Base-by-base conservation (phyloP, 345 rosid genomes). In the Bruguiera gymnorhiza region DNA sequence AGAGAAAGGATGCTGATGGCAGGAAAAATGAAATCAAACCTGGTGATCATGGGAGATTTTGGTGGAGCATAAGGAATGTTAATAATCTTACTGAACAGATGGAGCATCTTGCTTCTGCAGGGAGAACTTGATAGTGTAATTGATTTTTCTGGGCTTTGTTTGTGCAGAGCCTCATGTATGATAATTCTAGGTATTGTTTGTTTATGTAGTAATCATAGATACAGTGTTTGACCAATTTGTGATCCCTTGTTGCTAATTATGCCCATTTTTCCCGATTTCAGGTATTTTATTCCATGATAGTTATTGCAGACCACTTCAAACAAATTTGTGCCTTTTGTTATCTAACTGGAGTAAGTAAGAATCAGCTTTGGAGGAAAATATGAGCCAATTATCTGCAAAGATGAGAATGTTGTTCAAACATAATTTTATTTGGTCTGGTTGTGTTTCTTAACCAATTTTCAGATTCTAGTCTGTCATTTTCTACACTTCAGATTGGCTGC, bases 51-150 rank as follows among this genome's bases (percentile, higher is more conserved):
- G 82, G 78, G 55, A 87, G 75, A 67, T 83, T 81, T 79, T 91
- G 93, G 95, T 88, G 93, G 95, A 84, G 77, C 59, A 18, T 76
- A 63, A 80, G 76, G 76, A 83, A 57, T 85, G 86, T 91, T 85
- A 87, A 91, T 88, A 86, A 76, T 78, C 84, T 82, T 67, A 78
- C 96, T 8, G 24, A 24, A 24, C 24, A 24, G 24, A 24, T 24
- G 24, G 24, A 24, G 24, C 24, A 24, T 24, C 24, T 24, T 24
- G 24, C 24, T 24, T 24, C 24, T 24, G 24, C 24, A 24, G 24
- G 24, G 24, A 24, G 24, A 24, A 24, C 24, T 24, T 24, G 24
- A 24, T 0, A 24, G 24, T 24, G 24, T 24, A 24, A 24, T 24
- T 24, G 24, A 24, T 24, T 24, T 24, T 0, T 24, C 24, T 24